These are phyloP conservation scores for Tetratostichococcus sp. DNA, from an alignment of 139 green algal species.

Conservation along the genomic window DNA sequence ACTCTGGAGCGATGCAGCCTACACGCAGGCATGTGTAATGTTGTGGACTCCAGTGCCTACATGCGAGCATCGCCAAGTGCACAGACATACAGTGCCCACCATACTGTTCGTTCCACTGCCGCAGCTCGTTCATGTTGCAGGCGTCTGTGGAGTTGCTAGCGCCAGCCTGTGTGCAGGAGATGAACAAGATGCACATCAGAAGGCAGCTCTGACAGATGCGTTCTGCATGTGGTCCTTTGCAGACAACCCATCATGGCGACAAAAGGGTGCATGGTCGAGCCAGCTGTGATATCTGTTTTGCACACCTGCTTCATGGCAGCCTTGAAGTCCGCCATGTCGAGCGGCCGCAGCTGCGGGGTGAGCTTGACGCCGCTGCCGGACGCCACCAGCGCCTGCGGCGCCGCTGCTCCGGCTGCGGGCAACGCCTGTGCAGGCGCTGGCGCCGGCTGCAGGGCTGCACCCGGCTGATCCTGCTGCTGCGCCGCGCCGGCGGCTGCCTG, in stretches of 20 bases:
- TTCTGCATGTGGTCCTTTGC: too few species aligned
- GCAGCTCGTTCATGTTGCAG: constrained; percentile 44
- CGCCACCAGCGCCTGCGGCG: background rate
- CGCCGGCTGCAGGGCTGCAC: background rate
- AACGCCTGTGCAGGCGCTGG: background rate
- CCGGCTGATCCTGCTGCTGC: background rate
- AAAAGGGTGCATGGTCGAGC: too few species aligned
- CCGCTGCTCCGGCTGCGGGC: background rate
- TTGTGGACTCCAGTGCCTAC: too few species aligned
- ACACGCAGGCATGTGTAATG: too few species aligned
- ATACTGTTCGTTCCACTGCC: constrained; percentile 66
- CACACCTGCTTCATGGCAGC: constrained; percentile 56
- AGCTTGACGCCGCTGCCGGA: constrained; percentile 3
- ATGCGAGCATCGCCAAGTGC: too few species aligned
- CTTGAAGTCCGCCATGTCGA: constrained; percentile 58
- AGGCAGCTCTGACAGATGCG: too few species aligned
- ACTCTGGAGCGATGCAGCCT: too few species aligned
- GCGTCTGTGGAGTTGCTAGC: constrained; percentile 36
- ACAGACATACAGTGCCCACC: background rate
- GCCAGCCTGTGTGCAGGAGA: constrained; percentile 1
- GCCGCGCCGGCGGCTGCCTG: background rate
- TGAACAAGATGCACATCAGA: too few species aligned
- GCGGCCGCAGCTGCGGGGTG: constrained; percentile 30
- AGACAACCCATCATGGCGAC: too few species aligned
- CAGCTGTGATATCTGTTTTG: too few species aligned